phyloP scores from a whole-genome alignment of 805 yeast species.

The Suhomyces prunicola region DNA sequence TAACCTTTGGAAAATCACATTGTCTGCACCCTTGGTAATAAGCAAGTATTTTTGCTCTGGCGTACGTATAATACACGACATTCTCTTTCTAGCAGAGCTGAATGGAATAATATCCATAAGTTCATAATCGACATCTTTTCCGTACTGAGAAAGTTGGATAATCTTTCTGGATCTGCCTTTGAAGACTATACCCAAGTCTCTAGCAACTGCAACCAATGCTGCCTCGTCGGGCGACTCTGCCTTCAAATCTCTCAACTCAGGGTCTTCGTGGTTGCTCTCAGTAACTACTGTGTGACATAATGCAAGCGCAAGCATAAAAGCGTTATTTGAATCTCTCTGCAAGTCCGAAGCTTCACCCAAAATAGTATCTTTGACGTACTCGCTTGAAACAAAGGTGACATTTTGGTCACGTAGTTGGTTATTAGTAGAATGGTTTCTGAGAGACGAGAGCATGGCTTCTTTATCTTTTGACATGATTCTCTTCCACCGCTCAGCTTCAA shows the following conservation, averaged over 20 bases:
- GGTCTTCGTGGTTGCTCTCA: conserved; percentile 43
- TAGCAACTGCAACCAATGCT: conserved; percentile 72
- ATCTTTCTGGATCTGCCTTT: conserved; percentile 50
- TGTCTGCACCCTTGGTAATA: conserved; percentile 74
- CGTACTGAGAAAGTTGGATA: conserved; percentile 44
- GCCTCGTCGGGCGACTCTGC: conserved; percentile 86
- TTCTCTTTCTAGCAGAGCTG: conserved; percentile 70
- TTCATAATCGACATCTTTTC: conserved; percentile 43
- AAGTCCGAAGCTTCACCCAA: conserved; percentile 14
- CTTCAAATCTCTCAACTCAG: conserved; percentile 48
- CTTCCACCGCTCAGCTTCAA: conserved; percentile 52
- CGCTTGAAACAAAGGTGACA: conserved; percentile 62
- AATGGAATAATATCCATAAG: conserved; percentile 59
- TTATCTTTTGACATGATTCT: conserved; percentile 56
- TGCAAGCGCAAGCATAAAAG: conserved; percentile 64
- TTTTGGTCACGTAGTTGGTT: conserved; percentile 46
- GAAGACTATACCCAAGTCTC: conserved; percentile 68
- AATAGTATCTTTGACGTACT: conserved; percentile 52
- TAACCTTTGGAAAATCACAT: conserved; percentile 51
- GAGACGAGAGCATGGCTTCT: conserved; percentile 49
- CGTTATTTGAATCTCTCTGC: conserved; percentile 49
- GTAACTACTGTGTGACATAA: conserved; percentile 76
- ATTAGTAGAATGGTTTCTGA: conserved; percentile 10
- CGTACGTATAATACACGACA: conserved; percentile 64
- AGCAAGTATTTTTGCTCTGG: conserved; percentile 43